Evolutionary conservation across 2,329 filamentous ascomycete species (phyloP).

Genomic region (Cladosporium halotolerans): DNA sequence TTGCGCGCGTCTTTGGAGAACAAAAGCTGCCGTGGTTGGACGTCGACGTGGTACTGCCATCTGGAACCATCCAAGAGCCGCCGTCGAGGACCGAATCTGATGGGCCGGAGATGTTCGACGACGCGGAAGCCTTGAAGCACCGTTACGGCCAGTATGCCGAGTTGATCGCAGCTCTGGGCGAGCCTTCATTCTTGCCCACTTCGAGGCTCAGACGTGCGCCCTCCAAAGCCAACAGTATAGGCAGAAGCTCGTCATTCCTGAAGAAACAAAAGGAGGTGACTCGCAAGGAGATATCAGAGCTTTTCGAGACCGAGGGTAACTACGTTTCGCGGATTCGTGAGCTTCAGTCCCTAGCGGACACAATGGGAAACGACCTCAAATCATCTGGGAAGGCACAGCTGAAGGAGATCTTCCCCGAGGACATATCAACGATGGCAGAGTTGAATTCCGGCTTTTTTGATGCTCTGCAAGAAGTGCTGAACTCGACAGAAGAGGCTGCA

Average conservation of each 20-base stretch:
- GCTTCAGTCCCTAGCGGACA: conserved; percentile 72
- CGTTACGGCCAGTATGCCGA: conserved; percentile 75
- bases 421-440: conserved; percentile 71
- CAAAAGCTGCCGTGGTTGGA: conserved; percentile 82
- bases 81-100: conserved; percentile 16
- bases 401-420: conserved; percentile 72
- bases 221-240: conserved; percentile 76
- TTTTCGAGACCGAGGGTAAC: conserved; percentile 88
- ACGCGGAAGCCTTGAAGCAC: conserved; percentile 42
- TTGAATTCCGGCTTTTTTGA: conserved; percentile 76
- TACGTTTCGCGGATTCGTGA: conserved; percentile 69
- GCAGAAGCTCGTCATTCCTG: conserved; percentile 69
- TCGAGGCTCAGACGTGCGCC: conserved; percentile 77
- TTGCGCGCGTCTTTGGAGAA: conserved; percentile 71
- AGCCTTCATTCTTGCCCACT: conserved; percentile 80
- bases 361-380: conserved; percentile 74
- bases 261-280: conserved; percentile 77
- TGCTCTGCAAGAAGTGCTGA: conserved; percentile 68
- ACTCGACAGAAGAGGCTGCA: conserved; percentile 76
- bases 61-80: conserved; percentile 55
- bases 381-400: conserved; percentile 64
- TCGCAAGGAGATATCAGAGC: conserved; percentile 80
- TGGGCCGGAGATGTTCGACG: conserved; percentile 22
- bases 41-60: conserved; percentile 77
- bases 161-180: conserved; percentile 72